phyloP scores from a whole-genome alignment of 2,329 filamentous ascomycete genomes.

The Calonectria ilicicola region DNA sequence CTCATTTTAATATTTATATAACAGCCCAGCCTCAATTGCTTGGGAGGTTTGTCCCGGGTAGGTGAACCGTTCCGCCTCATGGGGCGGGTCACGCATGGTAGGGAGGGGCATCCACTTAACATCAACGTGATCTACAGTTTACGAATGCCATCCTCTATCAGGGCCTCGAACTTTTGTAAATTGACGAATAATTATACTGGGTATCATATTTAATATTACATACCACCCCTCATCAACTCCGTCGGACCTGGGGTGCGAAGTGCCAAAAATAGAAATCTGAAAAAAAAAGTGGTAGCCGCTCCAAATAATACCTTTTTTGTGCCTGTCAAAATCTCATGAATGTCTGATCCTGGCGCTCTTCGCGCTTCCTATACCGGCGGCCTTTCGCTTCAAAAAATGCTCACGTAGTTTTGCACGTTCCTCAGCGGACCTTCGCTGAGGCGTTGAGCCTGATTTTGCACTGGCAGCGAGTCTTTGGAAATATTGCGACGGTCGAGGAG shows the following conservation, averaged over 20 bases:
- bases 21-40: too few relatives aligned
- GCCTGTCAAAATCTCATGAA: neutral
- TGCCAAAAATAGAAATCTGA: neutral
- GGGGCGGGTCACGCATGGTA: too few relatives aligned
- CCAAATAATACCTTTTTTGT: neutral
- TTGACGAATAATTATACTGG: neutral
- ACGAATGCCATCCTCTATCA: neutral
- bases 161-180: neutral
- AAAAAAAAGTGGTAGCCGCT: neutral
- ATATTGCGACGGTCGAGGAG: conserved; percentile 39
- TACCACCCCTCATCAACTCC: neutral
- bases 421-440: conserved; percentile 31
- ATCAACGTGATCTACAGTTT: neutral
- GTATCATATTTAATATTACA: neutral
- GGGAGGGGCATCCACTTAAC: neutral
- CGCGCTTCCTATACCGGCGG: conserved; percentile 17
- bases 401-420: conserved; percentile 41
- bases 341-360: conserved; percentile 27
- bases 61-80: too few relatives aligned
- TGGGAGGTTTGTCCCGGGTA: too few relatives aligned
- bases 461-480: conserved; percentile 33
- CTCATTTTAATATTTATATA: too few relatives aligned
- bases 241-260: neutral
- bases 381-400: conserved; percentile 41
- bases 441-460: conserved; percentile 22